A percentile compares a stretch with the other conserved stretches of the same genome.
phyloP scores from a whole-genome alignment of 1,284 basidiomycete species.

The Pseudozyma thailandica region DNA sequence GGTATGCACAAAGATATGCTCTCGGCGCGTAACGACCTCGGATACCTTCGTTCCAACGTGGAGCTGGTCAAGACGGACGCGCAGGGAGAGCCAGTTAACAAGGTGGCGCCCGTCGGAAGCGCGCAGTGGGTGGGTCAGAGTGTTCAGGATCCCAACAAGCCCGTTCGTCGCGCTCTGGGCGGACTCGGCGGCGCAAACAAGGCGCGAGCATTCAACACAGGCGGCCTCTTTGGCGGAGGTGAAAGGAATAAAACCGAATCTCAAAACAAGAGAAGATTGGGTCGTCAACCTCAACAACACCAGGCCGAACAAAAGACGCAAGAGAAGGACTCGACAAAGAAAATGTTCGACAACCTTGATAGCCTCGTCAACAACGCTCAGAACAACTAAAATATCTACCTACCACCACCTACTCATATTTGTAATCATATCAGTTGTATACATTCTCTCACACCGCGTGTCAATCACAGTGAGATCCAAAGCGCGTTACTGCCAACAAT shows the following conservation, averaged over 20 bases:
- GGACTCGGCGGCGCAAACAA: not conserved
- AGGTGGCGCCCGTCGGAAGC: slow-evolving; percentile 13
- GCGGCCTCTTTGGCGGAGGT: too few relatives aligned
- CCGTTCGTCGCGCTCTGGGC: slow-evolving; percentile 15
- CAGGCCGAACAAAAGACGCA: not conserved
- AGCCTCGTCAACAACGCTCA: slow-evolving; percentile 19
- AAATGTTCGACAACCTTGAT: slow-evolving; percentile 43
- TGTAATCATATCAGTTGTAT: not conserved
- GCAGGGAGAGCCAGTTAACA: slow-evolving; percentile 9
- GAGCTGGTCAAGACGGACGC: slow-evolving; percentile 33
- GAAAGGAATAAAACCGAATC: slow-evolving; percentile 11
- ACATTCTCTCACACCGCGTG: too few relatives aligned
- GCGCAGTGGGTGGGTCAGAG: slow-evolving; percentile 28
- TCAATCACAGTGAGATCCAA: too few relatives aligned
- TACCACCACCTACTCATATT: not conserved
- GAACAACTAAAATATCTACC: not conserved
- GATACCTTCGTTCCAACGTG: slow-evolving; percentile 40
- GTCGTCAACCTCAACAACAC: slow-evolving; percentile 11
- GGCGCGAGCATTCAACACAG: too few relatives aligned
- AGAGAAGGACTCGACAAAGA: slow-evolving; percentile 12
- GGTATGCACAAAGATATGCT: slow-evolving; percentile 49
- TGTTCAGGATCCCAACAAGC: slow-evolving; percentile 32
- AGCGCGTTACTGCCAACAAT: too few relatives aligned
- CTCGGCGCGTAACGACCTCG: slow-evolving; percentile 34
- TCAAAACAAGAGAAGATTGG: slow-evolving; percentile 27